A percentile compares a stretch with the other conserved stretches of the same genome.
Evolutionary conservation across 2,329 filamentous ascomycete species (phyloP).

Genomic region (Akanthomyces muscarius): DNA sequence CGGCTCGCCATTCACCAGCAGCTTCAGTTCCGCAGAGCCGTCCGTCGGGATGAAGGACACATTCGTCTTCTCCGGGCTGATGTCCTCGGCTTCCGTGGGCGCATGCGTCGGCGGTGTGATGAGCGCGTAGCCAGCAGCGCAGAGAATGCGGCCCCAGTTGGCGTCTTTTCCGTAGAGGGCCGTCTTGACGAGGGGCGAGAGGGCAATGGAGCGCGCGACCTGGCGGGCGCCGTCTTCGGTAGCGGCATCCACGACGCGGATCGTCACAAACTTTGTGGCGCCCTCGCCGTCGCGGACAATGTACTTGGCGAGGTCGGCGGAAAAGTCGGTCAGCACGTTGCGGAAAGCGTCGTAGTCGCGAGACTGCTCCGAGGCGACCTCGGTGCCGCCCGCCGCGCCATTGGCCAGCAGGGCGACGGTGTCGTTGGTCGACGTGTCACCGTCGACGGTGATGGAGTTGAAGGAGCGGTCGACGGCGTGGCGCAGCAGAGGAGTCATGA

Average conservation of each 20-base stretch:
- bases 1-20: conserved; percentile 76
- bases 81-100: conserved; percentile 57
- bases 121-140: conserved; percentile 80
- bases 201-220: conserved; percentile 83
- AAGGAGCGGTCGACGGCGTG: conserved; percentile 79
- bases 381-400: conserved; percentile 74
- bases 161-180: conserved; percentile 95
- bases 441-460: conserved; percentile 95
- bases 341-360: conserved; percentile 69
- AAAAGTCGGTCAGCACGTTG: conserved; percentile 68
- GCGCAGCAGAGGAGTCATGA: conserved; percentile 67
- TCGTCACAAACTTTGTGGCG: conserved; percentile 95
- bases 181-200: conserved; percentile 92
- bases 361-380: conserved; percentile 51
- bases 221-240: conserved; percentile 67
- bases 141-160: conserved; percentile 97
- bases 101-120: conserved; percentile 55
- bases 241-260: conserved; percentile 72
- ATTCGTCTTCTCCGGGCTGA: conserved; percentile 66
- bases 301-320: conserved; percentile 81
- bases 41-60: conserved; percentile 77
- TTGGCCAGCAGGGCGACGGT: conserved; percentile 94
- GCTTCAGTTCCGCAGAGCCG: conserved; percentile 70
- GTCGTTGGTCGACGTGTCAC: conserved; percentile 96
- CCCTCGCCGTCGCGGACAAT: conserved; percentile 96